Percentiles rank a stretch among this genome's conserved stretches.
Conservation (phyloP, 495 filamentous ascomycete species). For the Durotheca rogersii region DNA sequence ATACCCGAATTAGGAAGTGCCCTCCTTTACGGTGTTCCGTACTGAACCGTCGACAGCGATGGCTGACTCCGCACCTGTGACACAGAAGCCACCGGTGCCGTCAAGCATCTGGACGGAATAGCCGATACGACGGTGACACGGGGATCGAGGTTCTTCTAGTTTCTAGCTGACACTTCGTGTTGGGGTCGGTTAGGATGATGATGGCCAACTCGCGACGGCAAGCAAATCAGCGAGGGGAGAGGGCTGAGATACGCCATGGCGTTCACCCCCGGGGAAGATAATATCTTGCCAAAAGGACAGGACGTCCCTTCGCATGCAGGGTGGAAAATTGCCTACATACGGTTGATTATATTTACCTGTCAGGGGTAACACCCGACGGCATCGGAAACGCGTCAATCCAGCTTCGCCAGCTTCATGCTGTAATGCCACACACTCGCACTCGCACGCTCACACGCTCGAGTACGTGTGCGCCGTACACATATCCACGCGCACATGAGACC, state of each 20-base stretch:
- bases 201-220: background rate
- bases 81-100: no score
- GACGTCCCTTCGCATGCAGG: slow-evolving; percentile 13
- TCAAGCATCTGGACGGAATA: no score
- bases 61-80: no score
- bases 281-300: background rate
- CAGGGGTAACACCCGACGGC: slow-evolving; percentile 31
- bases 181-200: no score
- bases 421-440: slow-evolving; percentile 4
- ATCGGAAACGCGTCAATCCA: slow-evolving; percentile 25
- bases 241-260: background rate
- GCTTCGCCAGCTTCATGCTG: background rate
- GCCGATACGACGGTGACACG: no score
- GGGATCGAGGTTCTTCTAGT: no score
- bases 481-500: no score
- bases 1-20: slow-evolving; percentile 30
- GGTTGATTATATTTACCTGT: slow-evolving; percentile 11
- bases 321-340: background rate
- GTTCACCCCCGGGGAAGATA: background rate
- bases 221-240: background rate
- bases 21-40: slow-evolving; percentile 12
- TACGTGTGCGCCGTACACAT: no score
- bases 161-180: no score
- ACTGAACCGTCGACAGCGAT: no score
- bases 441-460: background rate